These are phyloP conservation scores for Biscogniauxia marginata DNA, from an alignment of 2,329 filamentous ascomycete species.

Conservation along the genomic window DNA sequence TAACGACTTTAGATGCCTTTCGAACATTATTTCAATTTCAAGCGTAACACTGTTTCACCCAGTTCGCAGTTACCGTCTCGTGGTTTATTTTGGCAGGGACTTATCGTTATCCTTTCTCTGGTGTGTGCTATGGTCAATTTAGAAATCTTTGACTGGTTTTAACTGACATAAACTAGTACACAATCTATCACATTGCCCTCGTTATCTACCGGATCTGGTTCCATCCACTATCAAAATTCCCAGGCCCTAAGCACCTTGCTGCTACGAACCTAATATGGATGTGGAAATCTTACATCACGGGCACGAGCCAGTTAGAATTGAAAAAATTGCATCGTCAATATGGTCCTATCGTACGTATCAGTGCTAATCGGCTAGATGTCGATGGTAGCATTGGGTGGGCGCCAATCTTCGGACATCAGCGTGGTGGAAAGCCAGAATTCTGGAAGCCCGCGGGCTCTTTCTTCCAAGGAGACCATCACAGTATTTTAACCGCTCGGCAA, in stretches of 20 bases:
- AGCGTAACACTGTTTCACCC: too few relatives aligned
- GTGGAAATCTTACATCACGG: not conserved
- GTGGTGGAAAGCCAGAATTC: not conserved
- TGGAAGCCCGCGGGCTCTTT: not conserved
- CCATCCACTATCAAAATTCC: conserved; percentile 1
- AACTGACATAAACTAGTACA: not conserved
- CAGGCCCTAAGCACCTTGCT: not conserved
- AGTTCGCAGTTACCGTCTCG: too few relatives aligned
- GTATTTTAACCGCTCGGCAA: not conserved
- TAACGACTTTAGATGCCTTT: too few relatives aligned
- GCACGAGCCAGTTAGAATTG: not conserved
- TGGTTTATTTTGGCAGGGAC: too few relatives aligned
- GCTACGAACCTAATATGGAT: not conserved
- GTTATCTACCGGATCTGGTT: conserved; percentile 1
- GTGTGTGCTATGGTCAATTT: too few relatives aligned
- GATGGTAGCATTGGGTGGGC: not conserved
- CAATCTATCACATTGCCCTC: not conserved
- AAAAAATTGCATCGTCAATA: not conserved
- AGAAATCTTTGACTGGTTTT: too few relatives aligned
- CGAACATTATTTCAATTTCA: too few relatives aligned
- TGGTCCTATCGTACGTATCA: not conserved
- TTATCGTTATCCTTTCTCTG: too few relatives aligned
- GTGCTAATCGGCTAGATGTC: not conserved
- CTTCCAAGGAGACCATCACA: not conserved
- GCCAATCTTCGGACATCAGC: not conserved